A percentile compares a stretch with the other conserved stretches of the same genome.
phyloP scores from a whole-genome alignment of 257 asterid species.

The Salvia splendens region DNA sequence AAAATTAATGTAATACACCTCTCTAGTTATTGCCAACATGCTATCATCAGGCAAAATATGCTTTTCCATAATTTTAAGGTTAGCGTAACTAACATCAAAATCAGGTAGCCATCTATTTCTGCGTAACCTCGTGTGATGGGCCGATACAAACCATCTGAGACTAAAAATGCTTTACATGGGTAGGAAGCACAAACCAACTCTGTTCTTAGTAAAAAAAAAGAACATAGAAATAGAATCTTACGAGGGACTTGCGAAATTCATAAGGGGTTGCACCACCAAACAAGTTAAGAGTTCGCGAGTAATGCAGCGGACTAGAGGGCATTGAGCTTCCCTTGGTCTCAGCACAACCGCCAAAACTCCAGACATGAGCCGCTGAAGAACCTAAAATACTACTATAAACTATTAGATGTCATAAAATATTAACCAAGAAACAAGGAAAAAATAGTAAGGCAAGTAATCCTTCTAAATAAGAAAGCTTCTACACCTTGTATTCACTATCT shows the following conservation, averaged over 20 bases:
- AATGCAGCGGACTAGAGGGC: constrained; percentile 89
- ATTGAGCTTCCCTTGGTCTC: constrained; percentile 92
- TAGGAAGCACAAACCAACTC: not conserved
- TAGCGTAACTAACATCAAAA: constrained; percentile 5
- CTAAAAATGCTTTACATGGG: no score
- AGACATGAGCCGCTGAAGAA: constrained; percentile 91
- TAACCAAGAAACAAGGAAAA: constrained; percentile 22
- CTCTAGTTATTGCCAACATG: not conserved
- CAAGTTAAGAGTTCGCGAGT: constrained; percentile 93
- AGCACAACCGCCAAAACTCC: constrained; percentile 87
- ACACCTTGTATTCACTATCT: constrained; percentile 99
- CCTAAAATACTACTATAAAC: constrained; percentile 47
- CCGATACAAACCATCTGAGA: no score
- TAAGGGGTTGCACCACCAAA: constrained; percentile 88
- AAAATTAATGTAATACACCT: not conserved
- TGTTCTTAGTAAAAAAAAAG: constrained; percentile 1
- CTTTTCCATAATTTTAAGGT: not conserved
- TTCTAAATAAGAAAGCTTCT: constrained; percentile 57
- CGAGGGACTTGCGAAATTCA: constrained; percentile 92
- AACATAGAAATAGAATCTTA: constrained; percentile 49
- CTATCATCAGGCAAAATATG: not conserved
- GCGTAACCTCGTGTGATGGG: not conserved
- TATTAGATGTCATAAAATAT: constrained; percentile 37
- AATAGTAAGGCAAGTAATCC: constrained; percentile 26
- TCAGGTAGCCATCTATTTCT: constrained; percentile 13